Conservation (phyloP, 306 rosid genomes). For the Vigna unguiculata region DNA sequence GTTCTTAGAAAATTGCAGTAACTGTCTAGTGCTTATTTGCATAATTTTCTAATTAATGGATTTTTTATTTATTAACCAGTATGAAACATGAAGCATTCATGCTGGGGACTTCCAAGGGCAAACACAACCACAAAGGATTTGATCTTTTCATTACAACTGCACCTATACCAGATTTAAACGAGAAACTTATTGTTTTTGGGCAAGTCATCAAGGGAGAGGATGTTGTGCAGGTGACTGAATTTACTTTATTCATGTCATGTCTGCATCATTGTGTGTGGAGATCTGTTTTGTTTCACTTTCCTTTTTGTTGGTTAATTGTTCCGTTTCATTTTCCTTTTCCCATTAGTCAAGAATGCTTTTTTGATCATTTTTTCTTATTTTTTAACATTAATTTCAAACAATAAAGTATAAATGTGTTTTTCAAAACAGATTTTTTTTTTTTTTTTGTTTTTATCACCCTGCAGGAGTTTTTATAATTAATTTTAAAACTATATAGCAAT, state of each 20-base stretch:
- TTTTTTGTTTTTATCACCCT: neutral
- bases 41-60: constrained; percentile 35
- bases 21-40: constrained; percentile 23
- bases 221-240: constrained; percentile 85
- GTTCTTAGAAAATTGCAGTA: neutral
- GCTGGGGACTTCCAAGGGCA: constrained; percentile 92
- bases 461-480: constrained; percentile 6
- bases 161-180: constrained; percentile 91
- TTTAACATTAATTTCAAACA: neutral
- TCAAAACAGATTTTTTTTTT: constrained; percentile 15
- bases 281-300: constrained; percentile 26
- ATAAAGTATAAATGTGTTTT: neutral
- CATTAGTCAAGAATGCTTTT: constrained; percentile 6
- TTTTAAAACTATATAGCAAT: neutral
- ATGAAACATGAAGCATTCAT: constrained; percentile 92
- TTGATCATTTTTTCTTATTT: neutral
- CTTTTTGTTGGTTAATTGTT: constrained; percentile 1
- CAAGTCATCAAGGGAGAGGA: constrained; percentile 92
- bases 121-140: constrained; percentile 69
- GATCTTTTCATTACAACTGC: constrained; percentile 97
- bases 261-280: neutral
- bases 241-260: constrained; percentile 28
- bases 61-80: constrained; percentile 49
- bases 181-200: constrained; percentile 87
- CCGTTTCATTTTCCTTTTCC: neutral